Evolutionary conservation across 2,329 filamentous ascomycete species (phyloP).

Genomic region (Fusarium abutilonis): DNA sequence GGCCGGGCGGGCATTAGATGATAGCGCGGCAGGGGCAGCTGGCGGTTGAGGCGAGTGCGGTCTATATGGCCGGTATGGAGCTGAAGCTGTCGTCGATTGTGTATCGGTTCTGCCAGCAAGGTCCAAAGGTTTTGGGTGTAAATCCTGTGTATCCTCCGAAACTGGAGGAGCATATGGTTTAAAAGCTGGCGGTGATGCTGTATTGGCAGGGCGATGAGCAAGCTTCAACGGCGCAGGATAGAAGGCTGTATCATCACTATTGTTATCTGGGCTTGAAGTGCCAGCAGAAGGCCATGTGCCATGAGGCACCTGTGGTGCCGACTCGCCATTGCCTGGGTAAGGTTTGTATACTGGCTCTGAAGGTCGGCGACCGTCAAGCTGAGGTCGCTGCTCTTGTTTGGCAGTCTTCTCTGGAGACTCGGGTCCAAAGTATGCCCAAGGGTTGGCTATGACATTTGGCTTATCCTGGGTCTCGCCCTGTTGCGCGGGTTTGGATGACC

Average conservation of each 20-base stretch:
- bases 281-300: conserved; percentile 25
- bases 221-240: conserved; percentile 47
- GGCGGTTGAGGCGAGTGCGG: conserved; percentile 36
- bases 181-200: conserved; percentile 39
- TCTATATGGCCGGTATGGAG: conserved; percentile 47
- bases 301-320: conserved; percentile 25
- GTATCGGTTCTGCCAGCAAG: conserved; percentile 29
- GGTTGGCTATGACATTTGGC: conserved; percentile 42
- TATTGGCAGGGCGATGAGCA: conserved; percentile 38
- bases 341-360: conserved; percentile 29
- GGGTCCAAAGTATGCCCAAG: conserved; percentile 50
- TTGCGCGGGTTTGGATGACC: conserved; percentile 2
- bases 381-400: conserved; percentile 6
- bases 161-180: conserved; percentile 46
- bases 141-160: conserved; percentile 21
- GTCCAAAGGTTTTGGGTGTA: conserved; percentile 15
- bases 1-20: conserved; percentile 13
- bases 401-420: conserved; percentile 15
- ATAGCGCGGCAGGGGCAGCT: conserved; percentile 4
- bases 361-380: conserved; percentile 14
- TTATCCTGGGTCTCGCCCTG: conserved; percentile 12
- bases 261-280: conserved; percentile 24
- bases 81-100: conserved; percentile 36
- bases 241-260: conserved; percentile 13
- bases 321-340: conserved; percentile 27